Base-by-base conservation (phyloP, 495 filamentous ascomycete species). In the Terfezia claveryi region DNA sequence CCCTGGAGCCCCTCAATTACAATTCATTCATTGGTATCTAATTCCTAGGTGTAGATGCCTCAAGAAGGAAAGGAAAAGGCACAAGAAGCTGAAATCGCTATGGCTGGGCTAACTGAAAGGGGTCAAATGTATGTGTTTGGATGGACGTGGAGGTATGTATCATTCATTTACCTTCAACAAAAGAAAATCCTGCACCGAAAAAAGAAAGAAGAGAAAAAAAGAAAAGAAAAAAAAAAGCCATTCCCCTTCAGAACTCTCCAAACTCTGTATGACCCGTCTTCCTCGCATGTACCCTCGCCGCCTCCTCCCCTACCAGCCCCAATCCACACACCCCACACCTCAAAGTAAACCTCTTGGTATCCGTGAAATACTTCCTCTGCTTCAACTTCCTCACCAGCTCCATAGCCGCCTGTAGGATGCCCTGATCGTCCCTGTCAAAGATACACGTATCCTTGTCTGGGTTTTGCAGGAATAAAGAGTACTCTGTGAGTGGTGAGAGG, bases 351-450 rank as follows among this genome's bases (percentile, higher is more conserved):
- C 76, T 78, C 10, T 82, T 77, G 3, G 87, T 93, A 65, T 95
- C 86, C 0, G 91, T 98, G 56, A 79, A 98, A 61, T 98, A 98
- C 61, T 92, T 81, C 59, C 75, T 78, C 51, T 80, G 74, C 56
- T 85, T 71, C 7, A 87, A 69, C 55, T 71, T 77, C 50, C 63
- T 55, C 58, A 87, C 91, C 38, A 96, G 68, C 59, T 83, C 77
- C 54, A 74, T 59, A 0, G 91, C 82, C 52, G 75, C 80, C 23
- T 75, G 71, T 9, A 94, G 64, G 2, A 92, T 74, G 27, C 77
- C 70, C 2, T 82, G 73, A 63, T 93, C 82, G 10, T 70, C 70
- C 0, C 77, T 72, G 36, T 81, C 73, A 71, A 93, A 98, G 8
- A 85, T 74, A 50, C 84, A 83, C 23, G 79, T 76, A 60, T 98